phyloP scores from a whole-genome alignment of 257 asterid genomes.

The Nicotiana undulata region DNA sequence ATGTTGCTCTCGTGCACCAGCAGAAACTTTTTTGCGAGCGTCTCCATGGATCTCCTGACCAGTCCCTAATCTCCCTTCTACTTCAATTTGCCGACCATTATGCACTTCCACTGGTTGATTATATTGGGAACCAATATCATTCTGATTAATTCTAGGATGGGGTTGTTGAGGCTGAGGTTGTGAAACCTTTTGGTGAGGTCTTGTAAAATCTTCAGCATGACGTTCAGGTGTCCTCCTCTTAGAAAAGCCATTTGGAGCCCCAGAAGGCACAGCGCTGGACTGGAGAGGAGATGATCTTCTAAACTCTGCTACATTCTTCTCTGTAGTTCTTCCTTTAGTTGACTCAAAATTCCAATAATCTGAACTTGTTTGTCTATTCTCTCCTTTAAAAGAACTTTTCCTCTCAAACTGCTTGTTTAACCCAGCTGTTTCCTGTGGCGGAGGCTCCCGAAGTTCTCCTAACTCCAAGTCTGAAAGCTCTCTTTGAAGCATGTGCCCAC shows the following conservation, averaged over 20 bases:
- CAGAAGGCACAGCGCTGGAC: constrained; percentile 29
- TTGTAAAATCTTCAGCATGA: constrained; percentile 41
- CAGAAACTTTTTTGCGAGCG: constrained; percentile 33
- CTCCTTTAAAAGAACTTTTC: constrained; percentile 51
- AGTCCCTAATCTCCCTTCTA: constrained; percentile 29
- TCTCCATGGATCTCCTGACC: constrained; percentile 36
- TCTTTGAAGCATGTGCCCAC: constrained; percentile 48
- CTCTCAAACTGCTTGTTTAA: constrained; percentile 46
- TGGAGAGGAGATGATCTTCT: constrained; percentile 44
- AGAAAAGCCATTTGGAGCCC: constrained; percentile 38
- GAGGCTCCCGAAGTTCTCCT: constrained; percentile 88
- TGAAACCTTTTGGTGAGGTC: constrained; percentile 39
- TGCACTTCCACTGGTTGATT: constrained; percentile 33
- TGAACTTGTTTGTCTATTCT: constrained; percentile 35
- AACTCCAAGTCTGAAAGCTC: constrained; percentile 81
- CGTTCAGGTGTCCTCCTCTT: constrained; percentile 49
- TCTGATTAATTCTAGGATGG: constrained; percentile 34
- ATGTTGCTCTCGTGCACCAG: constrained; percentile 37
- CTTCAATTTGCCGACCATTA: constrained; percentile 44
- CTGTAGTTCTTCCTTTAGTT: constrained; percentile 39
- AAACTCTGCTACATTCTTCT: constrained; percentile 37
- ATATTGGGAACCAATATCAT: constrained; percentile 37
- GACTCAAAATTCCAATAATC: constrained; percentile 56
- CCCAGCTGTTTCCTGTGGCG: constrained; percentile 44
- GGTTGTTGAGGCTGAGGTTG: constrained; percentile 38